These are phyloP conservation scores for Nemania sp. DNA, from an alignment of 2,329 filamentous ascomycete genomes.

Conservation along the genomic window DNA sequence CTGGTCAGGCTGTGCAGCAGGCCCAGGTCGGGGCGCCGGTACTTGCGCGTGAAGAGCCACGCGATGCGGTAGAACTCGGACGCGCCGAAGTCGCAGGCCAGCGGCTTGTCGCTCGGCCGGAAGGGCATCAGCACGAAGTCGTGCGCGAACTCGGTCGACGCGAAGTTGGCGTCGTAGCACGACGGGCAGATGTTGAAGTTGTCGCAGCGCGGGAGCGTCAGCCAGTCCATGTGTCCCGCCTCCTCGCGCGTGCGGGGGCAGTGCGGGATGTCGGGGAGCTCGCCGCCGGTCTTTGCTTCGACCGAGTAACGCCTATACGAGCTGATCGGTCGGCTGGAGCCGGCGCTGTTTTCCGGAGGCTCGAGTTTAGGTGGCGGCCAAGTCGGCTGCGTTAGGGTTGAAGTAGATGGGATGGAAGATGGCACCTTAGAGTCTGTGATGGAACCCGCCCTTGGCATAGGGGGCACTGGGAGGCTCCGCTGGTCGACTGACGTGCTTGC, in stretches of 20 bases:
- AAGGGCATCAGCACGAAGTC: constrained; percentile 67
- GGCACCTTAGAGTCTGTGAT: constrained; percentile 30
- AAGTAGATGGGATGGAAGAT: constrained; percentile 30
- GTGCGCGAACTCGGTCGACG: constrained; percentile 67
- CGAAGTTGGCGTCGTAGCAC: constrained; percentile 75
- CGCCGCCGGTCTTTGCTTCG: constrained; percentile 51
- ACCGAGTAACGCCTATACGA: constrained; percentile 61
- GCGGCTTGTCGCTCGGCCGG: constrained; percentile 59
- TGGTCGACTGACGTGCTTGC: constrained; percentile 15
- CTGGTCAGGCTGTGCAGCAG: constrained; percentile 72
- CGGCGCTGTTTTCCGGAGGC: constrained; percentile 38
- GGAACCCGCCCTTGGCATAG: constrained; percentile 25
- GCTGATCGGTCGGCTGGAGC: constrained; percentile 50
- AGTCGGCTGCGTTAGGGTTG: constrained; percentile 37
- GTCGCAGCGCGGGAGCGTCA: constrained; percentile 71
- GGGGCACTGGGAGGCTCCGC: constrained; percentile 24
- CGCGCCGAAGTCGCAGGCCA: constrained; percentile 78
- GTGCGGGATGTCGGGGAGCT: constrained; percentile 59
- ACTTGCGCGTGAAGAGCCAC: constrained; percentile 78
- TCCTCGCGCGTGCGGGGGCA: constrained; percentile 70
- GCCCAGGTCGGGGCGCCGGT: constrained; percentile 66
- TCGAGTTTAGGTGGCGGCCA: constrained; percentile 56
- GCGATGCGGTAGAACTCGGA: constrained; percentile 82
- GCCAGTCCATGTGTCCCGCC: constrained; percentile 75
- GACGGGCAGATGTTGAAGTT: constrained; percentile 81